A percentile compares a stretch with the other conserved stretches of the same genome.
Conservation (phyloP, 768 basidiomycete species). For the Termitomyces eurrhizus region DNA sequence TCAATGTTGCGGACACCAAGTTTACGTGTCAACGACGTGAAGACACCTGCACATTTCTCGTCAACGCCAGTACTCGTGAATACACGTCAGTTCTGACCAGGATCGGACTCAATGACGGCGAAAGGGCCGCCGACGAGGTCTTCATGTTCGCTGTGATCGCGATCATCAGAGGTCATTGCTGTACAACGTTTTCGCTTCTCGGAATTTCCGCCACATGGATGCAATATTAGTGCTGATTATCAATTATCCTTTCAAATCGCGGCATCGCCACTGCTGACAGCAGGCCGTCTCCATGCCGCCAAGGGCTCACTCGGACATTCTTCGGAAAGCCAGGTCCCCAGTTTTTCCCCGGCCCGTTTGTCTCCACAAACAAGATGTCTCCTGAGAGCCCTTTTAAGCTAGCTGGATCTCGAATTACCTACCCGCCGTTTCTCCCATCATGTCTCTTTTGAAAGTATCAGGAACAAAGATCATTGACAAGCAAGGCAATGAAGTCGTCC, state of each 20-base stretch:
- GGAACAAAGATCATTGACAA: constrained; percentile 60
- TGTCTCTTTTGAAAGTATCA: constrained; percentile 53
- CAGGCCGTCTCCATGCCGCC: not conserved
- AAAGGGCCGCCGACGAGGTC: constrained; percentile 63
- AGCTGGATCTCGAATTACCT: not conserved
- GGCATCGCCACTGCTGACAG: not conserved
- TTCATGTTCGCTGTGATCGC: constrained; percentile 6
- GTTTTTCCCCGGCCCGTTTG: constrained; percentile 4
- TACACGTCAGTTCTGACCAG: constrained; percentile 27
- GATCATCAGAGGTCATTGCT: constrained; percentile 3
- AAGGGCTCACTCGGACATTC: constrained; percentile 11
- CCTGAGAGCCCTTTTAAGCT: constrained; percentile 12
- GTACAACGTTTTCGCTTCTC: constrained; percentile 6
- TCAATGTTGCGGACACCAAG: constrained; percentile 52
- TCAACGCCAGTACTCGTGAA: not conserved
- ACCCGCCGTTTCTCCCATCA: constrained; percentile 19
- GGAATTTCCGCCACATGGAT: not conserved
- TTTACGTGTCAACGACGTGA: constrained; percentile 51
- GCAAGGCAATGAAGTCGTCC: constrained; percentile 51
- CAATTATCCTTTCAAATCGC: not conserved
- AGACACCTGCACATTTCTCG: constrained; percentile 39
- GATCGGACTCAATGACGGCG: constrained; percentile 58
- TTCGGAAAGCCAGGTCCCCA: constrained; percentile 15
- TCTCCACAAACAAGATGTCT: constrained; percentile 3
- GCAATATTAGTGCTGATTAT: not conserved